Evolutionary conservation across 192 early-diverging fungal species (phyloP), one percentile per base, ranked within the genome.

Genomic region (Coemansia javaensis): DNA sequence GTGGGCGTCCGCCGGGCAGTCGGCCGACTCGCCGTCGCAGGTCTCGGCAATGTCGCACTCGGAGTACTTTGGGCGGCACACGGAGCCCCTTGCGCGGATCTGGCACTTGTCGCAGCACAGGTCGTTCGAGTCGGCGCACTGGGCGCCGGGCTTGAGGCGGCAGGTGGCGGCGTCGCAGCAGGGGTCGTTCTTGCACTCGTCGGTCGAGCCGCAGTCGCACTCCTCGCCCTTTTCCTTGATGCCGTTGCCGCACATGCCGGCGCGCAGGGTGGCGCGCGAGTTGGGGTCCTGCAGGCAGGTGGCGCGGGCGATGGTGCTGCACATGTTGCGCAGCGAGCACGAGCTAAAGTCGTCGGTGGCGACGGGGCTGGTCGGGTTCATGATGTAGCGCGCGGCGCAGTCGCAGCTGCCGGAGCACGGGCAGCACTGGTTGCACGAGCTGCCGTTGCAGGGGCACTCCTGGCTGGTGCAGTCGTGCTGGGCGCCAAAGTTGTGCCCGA

Each of bases 231-330:
- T 39, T 63, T 97, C 94, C 55, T 82, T 82, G 46, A 97, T 81
- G 0, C 92, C 94, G 65, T 97, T 97, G 21, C 94, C 94, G 57
- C 94, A 97, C 69, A 98, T 94, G 23, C 85, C 78, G 9, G 47
- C 24, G 28, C 66, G 77, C 22, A 82, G 63, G 22, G 59, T 63
- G 32, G 21, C 43, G 21, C 60, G 59, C 14, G 44, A 39, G 20
- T 72, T 72, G 1, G 77, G 67, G 21, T 71, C 68, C 54, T 65
- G 53, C 44, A 79, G 53, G 38, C 77, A 79, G 37, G 40, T 21
- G 4, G 56, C 28, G 23, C 32, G 18, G 6, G 38, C 44, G 42
- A 66, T 61, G 10, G 46, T 58, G 10, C 31, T 35, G 48, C 83
- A 86, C 43, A 89, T 80, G 27, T 59, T 70, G 22, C 59, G 69